Conservation (phyloP, 345 rosid species). For the Arabidopsis suecica region DNA sequence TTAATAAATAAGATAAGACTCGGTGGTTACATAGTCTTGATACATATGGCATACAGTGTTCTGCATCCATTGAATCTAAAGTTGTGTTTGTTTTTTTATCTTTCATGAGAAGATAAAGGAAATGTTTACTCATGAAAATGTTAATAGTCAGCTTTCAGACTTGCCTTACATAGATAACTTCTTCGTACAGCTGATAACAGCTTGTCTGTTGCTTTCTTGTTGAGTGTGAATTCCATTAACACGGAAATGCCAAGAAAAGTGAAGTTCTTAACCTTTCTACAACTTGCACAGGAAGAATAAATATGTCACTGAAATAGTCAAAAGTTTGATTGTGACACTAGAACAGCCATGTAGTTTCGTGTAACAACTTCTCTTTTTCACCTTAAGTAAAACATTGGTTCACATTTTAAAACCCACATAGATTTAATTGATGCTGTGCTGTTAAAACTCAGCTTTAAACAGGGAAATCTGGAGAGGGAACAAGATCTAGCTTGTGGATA, state of each 20-base stretch:
- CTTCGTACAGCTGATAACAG: constrained; percentile 32
- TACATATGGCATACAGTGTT: constrained; percentile 15
- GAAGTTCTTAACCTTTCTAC: constrained; percentile 17
- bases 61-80: constrained; percentile 29
- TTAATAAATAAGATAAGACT: constrained; percentile 27
- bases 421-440: constrained; percentile 19
- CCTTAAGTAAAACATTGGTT: background rate
- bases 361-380: constrained; percentile 11
- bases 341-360: constrained; percentile 31
- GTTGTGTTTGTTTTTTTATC: too few relatives aligned
- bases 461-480: constrained; percentile 31
- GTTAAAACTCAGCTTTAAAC: constrained; percentile 8
- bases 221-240: constrained; percentile 37
- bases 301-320: constrained; percentile 18
- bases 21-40: constrained; percentile 35
- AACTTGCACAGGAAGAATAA: constrained; percentile 37
- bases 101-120: constrained; percentile 22
- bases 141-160: constrained; percentile 30
- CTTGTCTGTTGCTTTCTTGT: constrained; percentile 40
- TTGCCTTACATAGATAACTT: constrained; percentile 39
- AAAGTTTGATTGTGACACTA: constrained; percentile 44
- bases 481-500: constrained; percentile 42
- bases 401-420: background rate
- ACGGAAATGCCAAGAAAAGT: constrained; percentile 32
- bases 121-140: constrained; percentile 20